These are phyloP conservation scores for Rhinocladiella mackenziei DNA, from an alignment of 2,329 filamentous ascomycete genomes.

Conservation along the genomic window DNA sequence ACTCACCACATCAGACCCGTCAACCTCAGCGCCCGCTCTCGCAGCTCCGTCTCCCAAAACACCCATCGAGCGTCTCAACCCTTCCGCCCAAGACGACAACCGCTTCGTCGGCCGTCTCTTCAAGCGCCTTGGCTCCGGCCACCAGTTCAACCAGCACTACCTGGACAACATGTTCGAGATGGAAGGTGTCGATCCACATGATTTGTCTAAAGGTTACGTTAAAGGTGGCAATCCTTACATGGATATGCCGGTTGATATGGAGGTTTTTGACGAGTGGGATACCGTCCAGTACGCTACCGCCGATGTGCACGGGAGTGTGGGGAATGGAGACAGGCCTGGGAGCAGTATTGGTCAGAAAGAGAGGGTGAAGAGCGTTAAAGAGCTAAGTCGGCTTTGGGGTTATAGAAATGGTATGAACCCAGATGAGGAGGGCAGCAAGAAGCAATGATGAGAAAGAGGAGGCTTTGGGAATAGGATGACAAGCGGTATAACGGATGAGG, in stretches of 20 bases:
- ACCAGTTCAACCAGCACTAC: slow-evolving; percentile 46
- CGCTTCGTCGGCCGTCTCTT: slow-evolving; percentile 50
- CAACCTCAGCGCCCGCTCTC: too few species aligned
- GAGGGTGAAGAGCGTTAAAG: slow-evolving; percentile 28
- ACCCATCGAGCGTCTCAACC: slow-evolving; percentile 9
- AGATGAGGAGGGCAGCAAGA: background rate
- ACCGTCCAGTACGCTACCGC: too few species aligned
- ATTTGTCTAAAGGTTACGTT: slow-evolving; percentile 20
- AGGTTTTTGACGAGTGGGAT: slow-evolving; percentile 15
- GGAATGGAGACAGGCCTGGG: background rate
- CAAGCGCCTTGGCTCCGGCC: slow-evolving; percentile 40
- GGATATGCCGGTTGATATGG: slow-evolving; percentile 32
- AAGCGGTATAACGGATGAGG: background rate
- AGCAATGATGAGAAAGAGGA: too few species aligned
- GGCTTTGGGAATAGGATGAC: background rate
- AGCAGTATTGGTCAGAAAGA: background rate
- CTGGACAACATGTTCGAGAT: slow-evolving; percentile 42
- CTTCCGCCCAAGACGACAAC: slow-evolving; percentile 34
- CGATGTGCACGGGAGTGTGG: background rate
- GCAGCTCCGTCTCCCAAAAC: slow-evolving; percentile 6
- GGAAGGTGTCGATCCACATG: slow-evolving; percentile 23
- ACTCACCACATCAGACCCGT: background rate
- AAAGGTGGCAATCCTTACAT: slow-evolving; percentile 37
- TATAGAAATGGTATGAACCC: slow-evolving; percentile 39
- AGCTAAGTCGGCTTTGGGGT: slow-evolving; percentile 39